phyloP scores from a whole-genome alignment of 495 filamentous ascomycete genomes.

The Penicillium coffeae region DNA sequence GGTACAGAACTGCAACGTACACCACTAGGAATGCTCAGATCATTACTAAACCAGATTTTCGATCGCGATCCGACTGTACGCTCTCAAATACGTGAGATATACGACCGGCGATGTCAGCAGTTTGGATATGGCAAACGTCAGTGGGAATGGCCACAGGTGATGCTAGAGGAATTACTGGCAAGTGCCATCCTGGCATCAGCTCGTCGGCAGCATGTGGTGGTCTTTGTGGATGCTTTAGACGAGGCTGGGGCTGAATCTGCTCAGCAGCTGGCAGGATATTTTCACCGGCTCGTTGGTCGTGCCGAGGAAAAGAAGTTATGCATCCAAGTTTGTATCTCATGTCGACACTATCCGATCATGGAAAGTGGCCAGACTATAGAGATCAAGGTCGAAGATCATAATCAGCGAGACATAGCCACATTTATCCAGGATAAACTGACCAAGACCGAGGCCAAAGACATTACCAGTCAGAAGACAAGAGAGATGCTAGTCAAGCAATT shows the following conservation, averaged over 20 bases:
- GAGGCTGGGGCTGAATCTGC: slow-evolving; percentile 15
- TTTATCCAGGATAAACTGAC: slow-evolving; percentile 6
- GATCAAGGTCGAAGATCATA: no score
- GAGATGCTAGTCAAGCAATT: slow-evolving; percentile 2
- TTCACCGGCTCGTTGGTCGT: slow-evolving; percentile 9
- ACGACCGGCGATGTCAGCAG: slow-evolving; percentile 8
- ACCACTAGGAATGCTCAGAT: slow-evolving; percentile 15
- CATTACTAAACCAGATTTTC: slow-evolving; percentile 10
- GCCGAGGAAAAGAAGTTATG: background rate
- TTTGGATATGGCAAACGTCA: no score
- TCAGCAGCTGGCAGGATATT: slow-evolving; percentile 6
- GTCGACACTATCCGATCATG: slow-evolving; percentile 19
- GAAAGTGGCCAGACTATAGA: no score
- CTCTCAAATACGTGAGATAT: slow-evolving; percentile 5
- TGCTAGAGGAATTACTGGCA: slow-evolving; percentile 8
- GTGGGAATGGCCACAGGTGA: no score
- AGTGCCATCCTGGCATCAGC: slow-evolving; percentile 7
- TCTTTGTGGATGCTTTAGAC: slow-evolving; percentile 23
- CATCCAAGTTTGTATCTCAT: slow-evolving; percentile 14
- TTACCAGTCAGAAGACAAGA: background rate
- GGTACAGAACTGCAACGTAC: slow-evolving; percentile 14
- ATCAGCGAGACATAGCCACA: no score
- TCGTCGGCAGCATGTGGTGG: background rate
- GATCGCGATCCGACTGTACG: slow-evolving; percentile 1
- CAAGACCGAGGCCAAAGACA: background rate